Base-by-base conservation (phyloP, 306 rosid species). In the Calophaca sinica region DNA sequence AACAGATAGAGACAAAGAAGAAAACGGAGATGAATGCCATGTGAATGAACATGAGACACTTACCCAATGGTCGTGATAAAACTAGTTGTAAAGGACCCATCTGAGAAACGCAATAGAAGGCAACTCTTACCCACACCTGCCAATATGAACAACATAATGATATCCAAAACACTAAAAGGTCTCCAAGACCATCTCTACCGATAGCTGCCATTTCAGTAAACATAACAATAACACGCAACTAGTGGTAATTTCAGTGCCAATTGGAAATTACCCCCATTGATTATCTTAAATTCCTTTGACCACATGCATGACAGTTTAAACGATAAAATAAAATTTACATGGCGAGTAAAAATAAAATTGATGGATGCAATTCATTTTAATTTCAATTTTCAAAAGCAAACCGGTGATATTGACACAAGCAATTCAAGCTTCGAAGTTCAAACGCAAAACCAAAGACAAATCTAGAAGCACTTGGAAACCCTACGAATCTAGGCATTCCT, bases 61-160 rank as follows among this genome's bases (percentile, higher is more conserved):
- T 84, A 94, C 98, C 98, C 98, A 52, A 94, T 94, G 77, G 97
- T 94, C 4, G 97, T 94, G 73, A 94, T 94, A 79, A 94, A 94
- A 83, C 98, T 94, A 41, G 98, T 94, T n/a, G 98, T 91, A 74
- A 94, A 94, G 39, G 98, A 94, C 48, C 98, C 98, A 84, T 94
- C 96, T 4, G 98, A 94, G 87, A 94, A 94, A 82, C 97, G 98
- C 90, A 94, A 66, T 62, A 94, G 92, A 82, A 94, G 93, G 74
- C 98, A 94, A 94, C 98, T 94, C 75, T 94, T 94, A 75, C 98
- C 97, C 65, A 94, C 98, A 87, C 98, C 98, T 91, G 87, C 46
- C 68, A 61, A 79, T 85, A 84, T 80, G 76, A 72, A 68, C 69
- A 62, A 39, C 59, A 15, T 45, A 74, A 52, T 75, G 66, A 78